Percentiles rank a stretch among this genome's conserved stretches.
Conservation (phyloP, 2,329 filamentous ascomycete species). For the Penicillium corylophilum region DNA sequence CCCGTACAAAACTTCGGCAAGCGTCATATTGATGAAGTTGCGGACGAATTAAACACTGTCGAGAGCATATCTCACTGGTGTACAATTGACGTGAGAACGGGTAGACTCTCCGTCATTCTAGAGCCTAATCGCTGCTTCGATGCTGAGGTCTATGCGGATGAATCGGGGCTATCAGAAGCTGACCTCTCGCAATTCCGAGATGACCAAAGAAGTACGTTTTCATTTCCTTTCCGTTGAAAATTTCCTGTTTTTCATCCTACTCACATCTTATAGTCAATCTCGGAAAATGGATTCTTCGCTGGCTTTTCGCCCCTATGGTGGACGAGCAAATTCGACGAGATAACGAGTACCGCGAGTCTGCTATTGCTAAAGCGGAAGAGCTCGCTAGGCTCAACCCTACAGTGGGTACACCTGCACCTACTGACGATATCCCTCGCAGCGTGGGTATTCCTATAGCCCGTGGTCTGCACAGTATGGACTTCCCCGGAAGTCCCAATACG, state of each 20-base stretch:
- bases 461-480: constrained; percentile 59
- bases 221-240: background rate
- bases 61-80: constrained; percentile 96
- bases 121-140: constrained; percentile 97
- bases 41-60: constrained; percentile 77
- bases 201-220: constrained; percentile 79
- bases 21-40: constrained; percentile 87
- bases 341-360: constrained; percentile 65
- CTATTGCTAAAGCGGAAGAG: constrained; percentile 64
- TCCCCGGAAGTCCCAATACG: constrained; percentile 62
- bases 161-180: constrained; percentile 62
- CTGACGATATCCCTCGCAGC: constrained; percentile 42
- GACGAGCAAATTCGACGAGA: constrained; percentile 88
- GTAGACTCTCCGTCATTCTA: constrained; percentile 82
- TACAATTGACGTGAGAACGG: constrained; percentile 88
- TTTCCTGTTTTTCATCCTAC: background rate
- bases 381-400: constrained; percentile 55
- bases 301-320: constrained; percentile 84
- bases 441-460: constrained; percentile 29
- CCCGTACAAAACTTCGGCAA: constrained; percentile 93
- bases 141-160: constrained; percentile 94
- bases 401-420: constrained; percentile 59
- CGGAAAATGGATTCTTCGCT: constrained; percentile 92
- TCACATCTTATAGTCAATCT: constrained; percentile 69
- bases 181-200: constrained; percentile 80